Evolutionary conservation across 202 grass and related monocot genomes (phyloP).

Genomic region (Saccharum hybrid): DNA sequence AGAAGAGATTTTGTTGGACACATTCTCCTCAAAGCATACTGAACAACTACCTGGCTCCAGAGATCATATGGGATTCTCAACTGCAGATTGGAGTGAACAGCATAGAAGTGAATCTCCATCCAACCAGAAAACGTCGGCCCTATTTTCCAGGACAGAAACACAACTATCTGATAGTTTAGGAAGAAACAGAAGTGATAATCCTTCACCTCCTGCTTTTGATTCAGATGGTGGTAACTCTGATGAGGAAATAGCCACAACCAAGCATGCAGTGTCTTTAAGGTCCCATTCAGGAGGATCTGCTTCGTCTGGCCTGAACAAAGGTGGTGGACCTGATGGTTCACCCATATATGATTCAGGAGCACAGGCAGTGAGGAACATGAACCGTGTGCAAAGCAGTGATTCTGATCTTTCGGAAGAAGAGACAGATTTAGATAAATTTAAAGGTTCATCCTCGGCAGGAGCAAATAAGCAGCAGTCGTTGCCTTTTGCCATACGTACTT

Average conservation of each 20-base stretch:
- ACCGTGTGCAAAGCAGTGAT: slow-evolving; percentile 39
- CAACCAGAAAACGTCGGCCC: slow-evolving; percentile 35
- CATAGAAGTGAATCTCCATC: slow-evolving; percentile 50
- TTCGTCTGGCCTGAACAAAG: slow-evolving; percentile 18
- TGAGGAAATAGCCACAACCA: slow-evolving; percentile 42
- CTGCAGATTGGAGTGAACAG: slow-evolving; percentile 43
- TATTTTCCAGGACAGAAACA: slow-evolving; percentile 51
- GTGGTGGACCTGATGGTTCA: slow-evolving; percentile 27
- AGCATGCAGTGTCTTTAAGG: slow-evolving; percentile 30
- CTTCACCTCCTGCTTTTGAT: slow-evolving; percentile 70
- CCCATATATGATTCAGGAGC: slow-evolving; percentile 23
- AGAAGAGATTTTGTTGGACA: slow-evolving; percentile 67
- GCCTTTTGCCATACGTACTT: slow-evolving; percentile 40
- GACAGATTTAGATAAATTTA: slow-evolving; percentile 26
- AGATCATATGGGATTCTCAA: slow-evolving; percentile 40
- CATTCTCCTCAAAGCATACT: slow-evolving; percentile 58
- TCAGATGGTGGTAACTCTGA: slow-evolving; percentile 74
- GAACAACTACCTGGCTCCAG: slow-evolving; percentile 45
- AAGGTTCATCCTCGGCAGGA: slow-evolving; percentile 30
- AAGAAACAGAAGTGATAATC: slow-evolving; percentile 45
- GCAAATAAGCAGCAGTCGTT: slow-evolving; percentile 47
- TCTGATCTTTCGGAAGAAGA: slow-evolving; percentile 50
- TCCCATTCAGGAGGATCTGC: slow-evolving; percentile 42
- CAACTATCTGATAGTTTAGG: slow-evolving; percentile 37
- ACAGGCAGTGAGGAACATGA: slow-evolving; percentile 3